Evolutionary conservation across 2,329 filamentous ascomycete genomes (phyloP).

Genomic region (Parastagonospora nodorum): DNA sequence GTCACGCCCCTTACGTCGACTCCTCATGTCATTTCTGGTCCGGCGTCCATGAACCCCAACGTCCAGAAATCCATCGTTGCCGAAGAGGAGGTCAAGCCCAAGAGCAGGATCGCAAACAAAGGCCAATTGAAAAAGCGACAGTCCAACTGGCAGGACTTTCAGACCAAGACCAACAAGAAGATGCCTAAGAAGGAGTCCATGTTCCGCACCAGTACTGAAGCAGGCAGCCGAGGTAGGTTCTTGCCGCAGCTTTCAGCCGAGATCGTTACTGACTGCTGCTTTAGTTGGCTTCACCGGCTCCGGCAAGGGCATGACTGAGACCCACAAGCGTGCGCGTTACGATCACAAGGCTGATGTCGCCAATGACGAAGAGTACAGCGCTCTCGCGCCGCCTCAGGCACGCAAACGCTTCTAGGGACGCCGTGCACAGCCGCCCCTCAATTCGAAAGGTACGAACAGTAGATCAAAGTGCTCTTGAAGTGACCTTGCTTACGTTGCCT

Average conservation of each 20-base stretch:
- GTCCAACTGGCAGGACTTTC: conserved; percentile 94
- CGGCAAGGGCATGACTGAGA: conserved; percentile 94
- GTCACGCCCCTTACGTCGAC: conserved; percentile 46
- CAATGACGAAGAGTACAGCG: conserved; percentile 24
- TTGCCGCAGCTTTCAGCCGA: too few species aligned
- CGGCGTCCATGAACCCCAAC: conserved; percentile 69
- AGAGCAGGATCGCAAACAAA: conserved; percentile 82
- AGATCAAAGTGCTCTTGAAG: conserved; percentile 1
- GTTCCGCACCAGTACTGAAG: conserved; percentile 89
- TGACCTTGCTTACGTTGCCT: conserved; percentile 27
- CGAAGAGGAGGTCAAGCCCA: conserved; percentile 68
- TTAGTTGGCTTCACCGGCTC: conserved; percentile 95
- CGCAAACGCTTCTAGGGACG: conserved; percentile 9
- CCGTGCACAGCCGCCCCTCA: background rate
- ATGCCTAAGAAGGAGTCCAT: conserved; percentile 94
- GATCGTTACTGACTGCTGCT: conserved; percentile 24
- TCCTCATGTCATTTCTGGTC: conserved; percentile 65
- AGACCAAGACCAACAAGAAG: conserved; percentile 67
- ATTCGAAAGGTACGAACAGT: conserved; percentile 1
- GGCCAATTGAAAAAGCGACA: conserved; percentile 91
- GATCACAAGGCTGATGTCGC: conserved; percentile 63
- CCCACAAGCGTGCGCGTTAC: conserved; percentile 79
- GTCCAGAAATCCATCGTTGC: conserved; percentile 69
- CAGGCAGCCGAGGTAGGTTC: conserved; percentile 78
- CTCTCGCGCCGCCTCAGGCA: conserved; percentile 1